These are phyloP conservation scores for Candida awuae DNA, from an alignment of 805 yeast genomes.

Conservation along the genomic window DNA sequence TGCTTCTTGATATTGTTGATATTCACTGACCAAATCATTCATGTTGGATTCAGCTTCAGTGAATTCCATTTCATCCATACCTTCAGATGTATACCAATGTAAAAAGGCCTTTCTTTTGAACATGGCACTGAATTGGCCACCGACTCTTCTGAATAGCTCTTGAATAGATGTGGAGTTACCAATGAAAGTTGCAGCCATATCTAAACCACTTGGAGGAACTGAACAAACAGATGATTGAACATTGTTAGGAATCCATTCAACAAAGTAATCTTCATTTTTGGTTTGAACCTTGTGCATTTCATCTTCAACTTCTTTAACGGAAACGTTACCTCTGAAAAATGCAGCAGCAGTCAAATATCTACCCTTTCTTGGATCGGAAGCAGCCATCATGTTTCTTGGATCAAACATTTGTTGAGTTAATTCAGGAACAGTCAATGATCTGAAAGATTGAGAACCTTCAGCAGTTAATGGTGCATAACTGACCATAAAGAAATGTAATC, in stretches of 20 bases:
- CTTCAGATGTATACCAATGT: conserved; percentile 93
- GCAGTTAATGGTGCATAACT: conserved; percentile 91
- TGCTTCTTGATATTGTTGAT: conserved; percentile 85
- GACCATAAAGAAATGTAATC: conserved; percentile 91
- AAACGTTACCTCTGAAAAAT: conserved; percentile 88
- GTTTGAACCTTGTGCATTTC: conserved; percentile 81
- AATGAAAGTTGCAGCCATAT: conserved; percentile 86
- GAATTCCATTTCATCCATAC: conserved; percentile 94
- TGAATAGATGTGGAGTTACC: conserved; percentile 92
- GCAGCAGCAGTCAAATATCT: conserved; percentile 90
- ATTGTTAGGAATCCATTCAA: conserved; percentile 94
- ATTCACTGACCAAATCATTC: conserved; percentile 81
- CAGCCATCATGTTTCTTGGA: conserved; percentile 93
- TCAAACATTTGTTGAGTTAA: conserved; percentile 91
- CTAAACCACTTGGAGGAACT: conserved; percentile 78
- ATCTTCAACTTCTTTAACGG: conserved; percentile 90
- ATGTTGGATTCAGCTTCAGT: conserved; percentile 89
- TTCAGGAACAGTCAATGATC: conserved; percentile 82
- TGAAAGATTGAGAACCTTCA: conserved; percentile 70
- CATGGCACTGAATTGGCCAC: conserved; percentile 87
- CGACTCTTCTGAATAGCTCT: conserved; percentile 82
- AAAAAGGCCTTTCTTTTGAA: conserved; percentile 90
- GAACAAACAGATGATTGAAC: conserved; percentile 92
- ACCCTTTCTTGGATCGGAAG: conserved; percentile 84
- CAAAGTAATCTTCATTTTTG: conserved; percentile 75